phyloP scores from a whole-genome alignment of 1,139 yeast species.

The Debaryomyces robertsiae region DNA sequence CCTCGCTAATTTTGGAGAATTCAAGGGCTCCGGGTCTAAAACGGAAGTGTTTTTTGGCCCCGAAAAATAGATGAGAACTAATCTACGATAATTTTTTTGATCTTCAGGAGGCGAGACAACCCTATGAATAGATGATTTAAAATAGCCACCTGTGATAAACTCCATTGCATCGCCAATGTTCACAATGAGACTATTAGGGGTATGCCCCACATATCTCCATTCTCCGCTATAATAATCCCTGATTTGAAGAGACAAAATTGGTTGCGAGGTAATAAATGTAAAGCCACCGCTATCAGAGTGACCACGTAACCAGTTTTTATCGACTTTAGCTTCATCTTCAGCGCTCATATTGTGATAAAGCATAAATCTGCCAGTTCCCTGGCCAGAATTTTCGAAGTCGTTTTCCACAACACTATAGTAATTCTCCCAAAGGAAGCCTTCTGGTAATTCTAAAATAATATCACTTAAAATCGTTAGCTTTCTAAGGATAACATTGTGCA shows the following conservation, averaged over 20 bases:
- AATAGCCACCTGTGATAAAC: constrained; percentile 37
- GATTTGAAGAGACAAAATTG: constrained; percentile 52
- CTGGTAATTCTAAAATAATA: constrained; percentile 34
- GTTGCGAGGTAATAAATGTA: constrained; percentile 52
- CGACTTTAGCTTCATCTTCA: constrained; percentile 25
- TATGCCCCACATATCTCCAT: constrained; percentile 53
- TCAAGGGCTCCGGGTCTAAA: constrained; percentile 43
- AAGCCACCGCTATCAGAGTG: constrained; percentile 54
- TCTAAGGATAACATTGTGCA: constrained; percentile 27
- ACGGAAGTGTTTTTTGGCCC: constrained; percentile 32
- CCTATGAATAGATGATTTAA: constrained; percentile 35
- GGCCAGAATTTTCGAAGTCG: constrained; percentile 29
- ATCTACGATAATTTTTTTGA: constrained; percentile 34
- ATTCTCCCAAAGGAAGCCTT: constrained; percentile 34
- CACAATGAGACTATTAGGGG: constrained; percentile 48
- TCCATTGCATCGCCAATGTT: constrained; percentile 39
- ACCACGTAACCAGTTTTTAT: constrained; percentile 50
- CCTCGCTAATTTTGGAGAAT: constrained; percentile 37
- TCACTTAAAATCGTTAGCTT: constrained; percentile 32
- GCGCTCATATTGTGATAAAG: constrained; percentile 31
- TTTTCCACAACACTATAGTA: constrained; percentile 28
- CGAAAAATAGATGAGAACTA: constrained; percentile 48
- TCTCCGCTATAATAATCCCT: constrained; percentile 46
- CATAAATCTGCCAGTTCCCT: constrained; percentile 39
- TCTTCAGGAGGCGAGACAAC: constrained; percentile 36